Percentiles rank a stretch among this genome's conserved stretches.
Evolutionary conservation across 768 basidiomycete genomes (phyloP).

Genomic region (Chalciporus sphaerocephalus): DNA sequence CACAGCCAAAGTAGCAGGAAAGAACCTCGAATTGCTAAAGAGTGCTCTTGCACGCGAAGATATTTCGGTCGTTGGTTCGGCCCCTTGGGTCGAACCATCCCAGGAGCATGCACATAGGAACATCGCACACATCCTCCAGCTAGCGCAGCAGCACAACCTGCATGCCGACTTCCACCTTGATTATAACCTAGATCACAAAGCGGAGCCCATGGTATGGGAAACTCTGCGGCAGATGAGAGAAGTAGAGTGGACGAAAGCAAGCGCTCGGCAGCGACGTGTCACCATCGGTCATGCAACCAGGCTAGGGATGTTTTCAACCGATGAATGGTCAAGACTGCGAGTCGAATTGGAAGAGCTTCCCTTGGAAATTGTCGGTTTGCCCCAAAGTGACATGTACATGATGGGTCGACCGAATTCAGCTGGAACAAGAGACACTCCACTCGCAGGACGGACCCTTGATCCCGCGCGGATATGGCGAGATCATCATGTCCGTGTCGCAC

Average conservation of each 20-base stretch:
- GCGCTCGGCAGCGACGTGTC: conserved; percentile 36
- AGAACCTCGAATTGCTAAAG: conserved; percentile 44
- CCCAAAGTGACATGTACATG: conserved; percentile 67
- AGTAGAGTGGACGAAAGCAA: conserved; percentile 23
- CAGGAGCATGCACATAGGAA: conserved; percentile 46
- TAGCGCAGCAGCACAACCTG: conserved; percentile 34
- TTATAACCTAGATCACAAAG: conserved; percentile 52
- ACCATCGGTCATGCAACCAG: conserved; percentile 61
- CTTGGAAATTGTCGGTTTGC: conserved; percentile 52
- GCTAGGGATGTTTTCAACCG: conserved; percentile 45
- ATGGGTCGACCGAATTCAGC: conserved; percentile 41
- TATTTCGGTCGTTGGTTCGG: conserved; percentile 56
- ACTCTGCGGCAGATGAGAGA: conserved; percentile 42
- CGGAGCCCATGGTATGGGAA: conserved; percentile 53
- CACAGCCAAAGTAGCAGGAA: conserved; percentile 35
- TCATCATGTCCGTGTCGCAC: conserved; percentile 46
- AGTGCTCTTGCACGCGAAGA: conserved; percentile 37
- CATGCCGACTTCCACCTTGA: conserved; percentile 66
- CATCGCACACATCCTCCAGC: conserved; percentile 47
- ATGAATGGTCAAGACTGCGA: conserved; percentile 44
- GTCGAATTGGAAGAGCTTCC: conserved; percentile 39
- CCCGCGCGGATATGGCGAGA: conserved; percentile 44
- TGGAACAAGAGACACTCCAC: conserved; percentile 27
- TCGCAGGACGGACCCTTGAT: conserved; percentile 52
- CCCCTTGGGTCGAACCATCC: conserved; percentile 59